A percentile compares a stretch with the other conserved stretches of the same genome.
Conservation (phyloP, 2,329 filamentous ascomycete genomes). For the Cladosporium sp. region DNA sequence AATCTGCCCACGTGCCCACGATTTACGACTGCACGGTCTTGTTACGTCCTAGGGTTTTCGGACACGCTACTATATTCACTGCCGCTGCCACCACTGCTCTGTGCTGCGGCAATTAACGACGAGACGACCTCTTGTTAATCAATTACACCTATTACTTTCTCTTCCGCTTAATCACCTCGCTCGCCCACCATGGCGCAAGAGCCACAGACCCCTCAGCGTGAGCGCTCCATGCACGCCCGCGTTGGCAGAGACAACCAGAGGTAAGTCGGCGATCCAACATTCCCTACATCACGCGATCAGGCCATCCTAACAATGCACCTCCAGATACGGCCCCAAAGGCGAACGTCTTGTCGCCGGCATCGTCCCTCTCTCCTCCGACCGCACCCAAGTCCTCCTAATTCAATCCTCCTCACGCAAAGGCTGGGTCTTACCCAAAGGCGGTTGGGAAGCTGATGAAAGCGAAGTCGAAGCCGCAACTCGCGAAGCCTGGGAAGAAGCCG, state of each 20-base stretch:
- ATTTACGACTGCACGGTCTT: slow-evolving; percentile 14
- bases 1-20: slow-evolving; percentile 21
- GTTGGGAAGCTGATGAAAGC: slow-evolving; percentile 95
- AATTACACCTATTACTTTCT: slow-evolving; percentile 24
- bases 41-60: not conserved
- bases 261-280: slow-evolving; percentile 23
- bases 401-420: slow-evolving; percentile 87
- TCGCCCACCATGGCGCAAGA: slow-evolving; percentile 45
- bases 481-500: slow-evolving; percentile 98
- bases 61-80: not conserved
- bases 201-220: slow-evolving; percentile 29
- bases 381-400: slow-evolving; percentile 85
- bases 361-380: slow-evolving; percentile 84
- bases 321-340: slow-evolving; percentile 85
- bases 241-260: slow-evolving; percentile 77
- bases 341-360: slow-evolving; percentile 94
- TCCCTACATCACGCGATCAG: not conserved
- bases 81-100: not conserved
- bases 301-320: not conserved
- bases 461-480: slow-evolving; percentile 78
- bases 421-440: slow-evolving; percentile 97
- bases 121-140: slow-evolving; percentile 18
- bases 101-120: slow-evolving; percentile 2
- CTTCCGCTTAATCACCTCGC: slow-evolving; percentile 17
- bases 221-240: slow-evolving; percentile 63